These are phyloP conservation scores for Aspergillus heteromorphus DNA, from an alignment of 495 filamentous ascomycete genomes.

Conservation along the genomic window DNA sequence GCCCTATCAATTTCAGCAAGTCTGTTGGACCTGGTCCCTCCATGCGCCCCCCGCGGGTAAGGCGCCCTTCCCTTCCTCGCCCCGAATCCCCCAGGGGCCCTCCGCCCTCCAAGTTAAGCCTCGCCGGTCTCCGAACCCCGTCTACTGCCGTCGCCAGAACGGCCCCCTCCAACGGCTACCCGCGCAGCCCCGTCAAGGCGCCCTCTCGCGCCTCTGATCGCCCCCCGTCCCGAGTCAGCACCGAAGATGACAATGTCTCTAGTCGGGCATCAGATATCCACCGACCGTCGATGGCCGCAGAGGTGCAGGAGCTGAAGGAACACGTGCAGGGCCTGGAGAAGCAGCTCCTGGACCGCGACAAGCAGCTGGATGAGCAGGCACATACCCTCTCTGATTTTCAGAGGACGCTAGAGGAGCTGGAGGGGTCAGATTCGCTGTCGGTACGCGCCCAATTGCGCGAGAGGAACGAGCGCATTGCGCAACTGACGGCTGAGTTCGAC, in stretches of 20 bases:
- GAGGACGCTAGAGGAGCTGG: conserved; percentile 51
- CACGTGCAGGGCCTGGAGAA: conserved; percentile 59
- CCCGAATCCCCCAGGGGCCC: conserved; percentile 71
- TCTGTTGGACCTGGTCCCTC: conserved; percentile 75
- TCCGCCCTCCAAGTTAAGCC: conserved; percentile 47
- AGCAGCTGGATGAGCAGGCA: conserved; percentile 81
- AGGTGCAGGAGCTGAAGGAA: conserved; percentile 48
- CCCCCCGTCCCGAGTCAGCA: conserved; percentile 38
- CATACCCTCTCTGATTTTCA: conserved; percentile 63
- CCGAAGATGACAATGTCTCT: conserved; percentile 33
- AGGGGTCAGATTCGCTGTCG: conserved; percentile 71
- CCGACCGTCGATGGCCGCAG: conserved; percentile 38
- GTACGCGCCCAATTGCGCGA: conserved; percentile 80
- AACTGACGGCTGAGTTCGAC: conserved; percentile 93
- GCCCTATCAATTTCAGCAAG: conserved; percentile 67
- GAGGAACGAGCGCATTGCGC: conserved; percentile 92
- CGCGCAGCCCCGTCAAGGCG: conserved; percentile 39
- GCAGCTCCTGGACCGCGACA: conserved; percentile 78
- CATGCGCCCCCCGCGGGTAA: conserved; percentile 57
- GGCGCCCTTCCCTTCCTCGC: conserved; percentile 68
- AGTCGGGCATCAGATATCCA: conserved; percentile 41
- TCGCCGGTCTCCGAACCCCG: conserved; percentile 48
- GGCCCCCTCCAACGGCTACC: conserved; percentile 26
- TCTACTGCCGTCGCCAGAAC: conserved; percentile 32
- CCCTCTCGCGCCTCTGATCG: conserved; percentile 40